Conservation (phyloP, 192 early-diverging fungal species). For the Chytriomyces sp. region DNA sequence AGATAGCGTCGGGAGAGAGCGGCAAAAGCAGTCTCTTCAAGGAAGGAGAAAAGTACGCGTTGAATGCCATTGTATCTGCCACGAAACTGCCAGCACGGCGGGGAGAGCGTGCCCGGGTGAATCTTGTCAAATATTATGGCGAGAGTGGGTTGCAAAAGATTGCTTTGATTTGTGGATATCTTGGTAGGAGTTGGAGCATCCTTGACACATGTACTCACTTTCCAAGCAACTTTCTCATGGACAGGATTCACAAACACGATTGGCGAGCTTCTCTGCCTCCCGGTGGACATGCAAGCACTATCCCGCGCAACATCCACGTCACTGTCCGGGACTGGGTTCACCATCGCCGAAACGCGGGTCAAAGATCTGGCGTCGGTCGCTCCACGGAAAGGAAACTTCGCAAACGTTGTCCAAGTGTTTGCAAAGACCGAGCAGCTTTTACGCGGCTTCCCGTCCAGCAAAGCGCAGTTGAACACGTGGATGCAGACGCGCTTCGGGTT, state of each 20-base stretch:
- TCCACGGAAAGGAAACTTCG: too few relatives aligned
- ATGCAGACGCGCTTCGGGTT: neutral
- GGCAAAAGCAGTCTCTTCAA: neutral
- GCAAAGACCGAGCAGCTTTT: neutral
- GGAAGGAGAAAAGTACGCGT: neutral
- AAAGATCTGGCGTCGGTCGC: too few relatives aligned
- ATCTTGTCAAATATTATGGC: neutral
- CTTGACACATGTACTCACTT: too few relatives aligned
- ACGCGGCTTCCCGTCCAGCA: neutral
- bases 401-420: neutral
- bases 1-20: neutral
- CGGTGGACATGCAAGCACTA: neutral
- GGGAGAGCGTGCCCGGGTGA: neutral
- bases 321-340: neutral
- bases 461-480: neutral
- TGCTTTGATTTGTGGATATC: neutral
- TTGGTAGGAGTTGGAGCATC: too few relatives aligned
- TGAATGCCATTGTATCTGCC: neutral
- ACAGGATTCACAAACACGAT: neutral
- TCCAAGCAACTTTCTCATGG: too few relatives aligned
- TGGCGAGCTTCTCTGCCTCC: neutral
- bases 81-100: neutral
- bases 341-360: neutral
- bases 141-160: neutral
- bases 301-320: neutral